Conservation (phyloP, 805 yeast genomes). For the Hanseniaspora hatyaiensis region DNA sequence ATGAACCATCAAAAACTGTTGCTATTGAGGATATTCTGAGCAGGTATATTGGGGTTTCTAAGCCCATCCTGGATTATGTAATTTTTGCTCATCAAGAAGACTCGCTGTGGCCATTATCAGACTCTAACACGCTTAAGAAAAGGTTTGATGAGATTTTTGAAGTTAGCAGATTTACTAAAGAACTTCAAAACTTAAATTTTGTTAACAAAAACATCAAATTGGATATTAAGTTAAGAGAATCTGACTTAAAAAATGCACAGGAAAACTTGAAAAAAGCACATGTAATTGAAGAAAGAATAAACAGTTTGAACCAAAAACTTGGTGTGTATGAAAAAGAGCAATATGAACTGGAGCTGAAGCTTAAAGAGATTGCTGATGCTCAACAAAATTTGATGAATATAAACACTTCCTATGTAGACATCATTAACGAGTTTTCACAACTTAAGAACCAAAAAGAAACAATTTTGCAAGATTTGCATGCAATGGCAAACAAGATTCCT, state of each 20-base stretch:
- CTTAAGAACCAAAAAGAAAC: slow-evolving; percentile 39
- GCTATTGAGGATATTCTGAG: slow-evolving; percentile 81
- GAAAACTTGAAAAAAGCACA: slow-evolving; percentile 64
- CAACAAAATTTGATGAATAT: slow-evolving; percentile 56
- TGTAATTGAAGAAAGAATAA: slow-evolving; percentile 40
- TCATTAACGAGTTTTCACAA: slow-evolving; percentile 51
- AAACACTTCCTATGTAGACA: slow-evolving; percentile 71
- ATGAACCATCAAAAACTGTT: slow-evolving; percentile 67
- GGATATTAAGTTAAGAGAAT: slow-evolving; percentile 39
- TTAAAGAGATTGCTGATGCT: slow-evolving; percentile 44
- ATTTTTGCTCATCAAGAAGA: slow-evolving; percentile 97
- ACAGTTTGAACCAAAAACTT: slow-evolving; percentile 35
- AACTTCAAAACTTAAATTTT: slow-evolving; percentile 63
- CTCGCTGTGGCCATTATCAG: slow-evolving; percentile 89
- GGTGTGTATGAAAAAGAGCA: slow-evolving; percentile 39
- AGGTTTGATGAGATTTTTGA: slow-evolving; percentile 94
- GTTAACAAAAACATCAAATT: slow-evolving; percentile 65
- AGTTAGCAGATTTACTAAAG: slow-evolving; percentile 85
- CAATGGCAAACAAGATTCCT: slow-evolving; percentile 1
- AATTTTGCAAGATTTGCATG: slow-evolving; percentile 29
- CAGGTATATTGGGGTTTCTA: slow-evolving; percentile 71
- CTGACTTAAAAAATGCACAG: slow-evolving; percentile 53
- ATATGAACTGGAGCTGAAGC: slow-evolving; percentile 42
- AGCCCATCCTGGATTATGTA: slow-evolving; percentile 79
- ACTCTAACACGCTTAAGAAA: slow-evolving; percentile 77